Conservation (phyloP, 768 basidiomycete genomes). For the Mycena amicta region DNA sequence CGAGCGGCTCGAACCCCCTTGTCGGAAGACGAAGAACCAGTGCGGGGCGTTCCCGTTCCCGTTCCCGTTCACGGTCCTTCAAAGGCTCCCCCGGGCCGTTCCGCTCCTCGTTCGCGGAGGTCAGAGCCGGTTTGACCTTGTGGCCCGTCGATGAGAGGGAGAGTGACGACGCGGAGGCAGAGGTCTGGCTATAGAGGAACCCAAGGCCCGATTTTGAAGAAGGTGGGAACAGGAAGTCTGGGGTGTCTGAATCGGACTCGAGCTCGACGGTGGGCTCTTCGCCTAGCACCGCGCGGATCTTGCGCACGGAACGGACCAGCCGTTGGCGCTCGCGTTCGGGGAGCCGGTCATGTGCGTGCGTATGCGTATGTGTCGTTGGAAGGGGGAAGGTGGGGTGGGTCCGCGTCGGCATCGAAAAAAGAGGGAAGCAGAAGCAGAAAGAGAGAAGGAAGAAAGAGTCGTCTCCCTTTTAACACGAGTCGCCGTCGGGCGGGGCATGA, state of each 20-base stretch:
- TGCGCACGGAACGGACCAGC: background rate
- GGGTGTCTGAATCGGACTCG: background rate
- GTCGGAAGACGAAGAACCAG: background rate
- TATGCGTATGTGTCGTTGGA: background rate
- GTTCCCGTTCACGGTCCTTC: background rate
- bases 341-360: background rate
- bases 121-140: background rate
- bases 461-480: background rate
- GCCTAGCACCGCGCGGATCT: background rate
- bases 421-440: background rate
- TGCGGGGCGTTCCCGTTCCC: background rate
- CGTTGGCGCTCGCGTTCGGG: background rate
- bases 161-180: background rate
- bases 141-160: background rate
- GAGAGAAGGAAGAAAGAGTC: background rate
- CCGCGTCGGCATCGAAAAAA: background rate
- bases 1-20: background rate
- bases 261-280: slow-evolving; percentile 3
- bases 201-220: background rate
- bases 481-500: background rate
- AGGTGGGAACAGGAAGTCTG: background rate
- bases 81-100: background rate
- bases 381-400: background rate
- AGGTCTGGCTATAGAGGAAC: background rate
- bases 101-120: too few relatives aligned